Conservation (phyloP, 768 basidiomycete species). For the Hericium erinaceus region DNA sequence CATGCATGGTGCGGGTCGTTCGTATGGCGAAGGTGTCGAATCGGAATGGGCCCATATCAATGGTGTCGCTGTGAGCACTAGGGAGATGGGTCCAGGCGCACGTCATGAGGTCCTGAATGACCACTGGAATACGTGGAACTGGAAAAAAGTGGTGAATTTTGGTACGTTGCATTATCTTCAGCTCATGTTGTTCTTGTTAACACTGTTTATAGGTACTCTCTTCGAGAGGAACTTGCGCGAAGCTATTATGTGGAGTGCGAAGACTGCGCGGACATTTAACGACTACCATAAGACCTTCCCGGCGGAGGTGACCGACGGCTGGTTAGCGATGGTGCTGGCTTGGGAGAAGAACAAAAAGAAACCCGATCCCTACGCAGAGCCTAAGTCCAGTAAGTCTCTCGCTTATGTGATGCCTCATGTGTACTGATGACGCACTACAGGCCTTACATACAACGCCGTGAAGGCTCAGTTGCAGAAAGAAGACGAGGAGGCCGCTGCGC, state of each 20-base stretch:
- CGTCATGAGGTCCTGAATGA: conserved; percentile 10
- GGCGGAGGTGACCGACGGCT: background rate
- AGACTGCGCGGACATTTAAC: background rate
- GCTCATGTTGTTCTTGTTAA: background rate
- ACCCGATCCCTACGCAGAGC: conserved; percentile 15
- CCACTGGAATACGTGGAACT: conserved; percentile 24
- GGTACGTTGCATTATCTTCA: conserved; percentile 10
- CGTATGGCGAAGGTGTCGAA: conserved; percentile 21
- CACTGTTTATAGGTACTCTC: background rate
- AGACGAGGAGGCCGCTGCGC: conserved; percentile 3
- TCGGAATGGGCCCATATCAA: conserved; percentile 12
- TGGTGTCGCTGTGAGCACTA: background rate
- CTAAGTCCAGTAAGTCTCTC: conserved; percentile 1
- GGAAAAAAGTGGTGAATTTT: conserved; percentile 16
- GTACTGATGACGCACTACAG: too few relatives aligned
- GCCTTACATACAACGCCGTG: conserved; percentile 5
- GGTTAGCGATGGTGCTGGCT: conserved; percentile 1
- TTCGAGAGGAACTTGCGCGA: background rate
- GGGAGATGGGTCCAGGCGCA: conserved; percentile 13
- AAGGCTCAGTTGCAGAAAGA: conserved; percentile 5
- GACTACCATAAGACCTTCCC: conserved; percentile 1
- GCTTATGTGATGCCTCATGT: too few relatives aligned
- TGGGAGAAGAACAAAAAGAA: conserved; percentile 5
- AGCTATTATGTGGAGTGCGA: conserved; percentile 1
- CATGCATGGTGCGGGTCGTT: conserved; percentile 7